Conservation (phyloP, 768 basidiomycete species). For the Naematelia encephala region DNA sequence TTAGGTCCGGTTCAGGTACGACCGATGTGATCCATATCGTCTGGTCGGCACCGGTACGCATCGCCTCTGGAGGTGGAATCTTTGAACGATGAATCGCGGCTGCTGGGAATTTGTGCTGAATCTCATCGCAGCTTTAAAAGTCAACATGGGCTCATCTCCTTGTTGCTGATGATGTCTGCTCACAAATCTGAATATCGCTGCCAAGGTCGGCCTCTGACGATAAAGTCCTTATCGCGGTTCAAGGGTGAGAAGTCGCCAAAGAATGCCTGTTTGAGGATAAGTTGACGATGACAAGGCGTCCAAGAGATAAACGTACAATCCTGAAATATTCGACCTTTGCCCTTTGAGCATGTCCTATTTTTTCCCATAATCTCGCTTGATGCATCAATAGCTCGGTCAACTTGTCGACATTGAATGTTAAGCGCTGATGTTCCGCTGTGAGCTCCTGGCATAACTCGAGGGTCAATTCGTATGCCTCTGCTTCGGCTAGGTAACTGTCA, state of each 20-base stretch:
- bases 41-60: conserved; percentile 72
- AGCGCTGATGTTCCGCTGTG: conserved; percentile 77
- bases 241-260: conserved; percentile 84
- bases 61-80: conserved; percentile 74
- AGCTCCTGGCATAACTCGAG: conserved; percentile 91
- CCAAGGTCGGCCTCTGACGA: conserved; percentile 92
- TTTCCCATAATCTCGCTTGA: conserved; percentile 80
- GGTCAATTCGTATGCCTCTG: conserved; percentile 95
- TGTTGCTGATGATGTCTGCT: conserved; percentile 48
- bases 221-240: conserved; percentile 76
- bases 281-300: not conserved
- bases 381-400: conserved; percentile 81
- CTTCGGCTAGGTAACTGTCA: conserved; percentile 63
- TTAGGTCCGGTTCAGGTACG: conserved; percentile 75
- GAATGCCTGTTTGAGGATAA: conserved; percentile 57
- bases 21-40: conserved; percentile 87
- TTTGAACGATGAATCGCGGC: conserved; percentile 71
- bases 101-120: conserved; percentile 84
- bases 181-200: conserved; percentile 63
- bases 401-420: conserved; percentile 86
- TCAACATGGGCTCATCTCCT: not conserved
- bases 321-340: conserved; percentile 91
- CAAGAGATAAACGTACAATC: conserved; percentile 55
- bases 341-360: conserved; percentile 70
- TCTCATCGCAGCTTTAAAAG: conserved; percentile 70